These are phyloP conservation scores for Phytophthora fragariaefolia DNA, from an alignment of 352 stramenopile genomes.

Conservation along the genomic window DNA sequence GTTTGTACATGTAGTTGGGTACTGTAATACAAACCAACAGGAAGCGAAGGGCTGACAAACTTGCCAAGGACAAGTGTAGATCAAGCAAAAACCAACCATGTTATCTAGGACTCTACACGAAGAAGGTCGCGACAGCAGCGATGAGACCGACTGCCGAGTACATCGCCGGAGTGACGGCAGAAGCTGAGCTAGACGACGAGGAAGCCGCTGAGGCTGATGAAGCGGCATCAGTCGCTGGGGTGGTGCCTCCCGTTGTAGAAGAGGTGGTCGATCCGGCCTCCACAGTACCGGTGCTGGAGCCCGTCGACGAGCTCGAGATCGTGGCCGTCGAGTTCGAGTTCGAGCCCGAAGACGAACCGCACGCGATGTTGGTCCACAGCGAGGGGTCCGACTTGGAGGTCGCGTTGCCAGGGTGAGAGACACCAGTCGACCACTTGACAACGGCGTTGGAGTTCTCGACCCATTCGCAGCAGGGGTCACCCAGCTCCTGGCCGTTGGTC, in stretches of 20 bases:
- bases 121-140: slow-evolving; percentile 23
- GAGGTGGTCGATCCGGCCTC: too few relatives aligned
- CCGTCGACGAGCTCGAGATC: slow-evolving; percentile 16
- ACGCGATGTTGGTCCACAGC: slow-evolving; percentile 42
- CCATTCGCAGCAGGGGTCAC: slow-evolving; percentile 86
- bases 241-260: slow-evolving; percentile 15
- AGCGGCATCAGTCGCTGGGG: slow-evolving; percentile 2
- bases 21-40: too few relatives aligned
- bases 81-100: too few relatives aligned
- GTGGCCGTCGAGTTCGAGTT: slow-evolving; percentile 25
- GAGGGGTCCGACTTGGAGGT: slow-evolving; percentile 33
- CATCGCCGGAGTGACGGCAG: slow-evolving; percentile 23
- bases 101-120: too few relatives aligned
- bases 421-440: slow-evolving; percentile 25
- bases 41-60: too few relatives aligned
- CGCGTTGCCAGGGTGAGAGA: slow-evolving; percentile 46
- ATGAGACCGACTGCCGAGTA: slow-evolving; percentile 29
- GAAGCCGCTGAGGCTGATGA: slow-evolving; percentile 1
- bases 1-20: too few relatives aligned
- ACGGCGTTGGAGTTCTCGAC: slow-evolving; percentile 35
- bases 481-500: slow-evolving; percentile 87
- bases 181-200: slow-evolving; percentile 28
- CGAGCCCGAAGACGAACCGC: slow-evolving; percentile 22
- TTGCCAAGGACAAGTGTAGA: too few relatives aligned
- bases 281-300: slow-evolving; percentile 20